Evolutionary conservation across 2,329 filamentous ascomycete genomes (phyloP).

Genomic region (Myriosclerotinia curreyana): DNA sequence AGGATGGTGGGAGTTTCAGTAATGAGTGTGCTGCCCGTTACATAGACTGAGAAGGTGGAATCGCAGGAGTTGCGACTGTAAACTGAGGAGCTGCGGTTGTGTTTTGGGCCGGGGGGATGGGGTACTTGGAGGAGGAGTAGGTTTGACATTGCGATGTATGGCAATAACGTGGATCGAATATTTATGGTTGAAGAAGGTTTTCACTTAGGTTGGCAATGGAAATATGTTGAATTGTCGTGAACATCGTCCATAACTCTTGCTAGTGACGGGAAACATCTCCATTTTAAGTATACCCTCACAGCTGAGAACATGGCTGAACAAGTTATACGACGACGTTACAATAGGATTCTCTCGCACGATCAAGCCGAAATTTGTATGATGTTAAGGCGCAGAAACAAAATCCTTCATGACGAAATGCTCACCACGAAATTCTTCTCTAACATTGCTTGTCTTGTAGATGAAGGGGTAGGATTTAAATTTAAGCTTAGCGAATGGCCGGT

Average conservation of each 20-base stretch:
- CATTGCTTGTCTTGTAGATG: background rate
- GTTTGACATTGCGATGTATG: background rate
- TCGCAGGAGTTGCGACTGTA: conserved; percentile 18
- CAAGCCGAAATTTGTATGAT: conserved; percentile 9
- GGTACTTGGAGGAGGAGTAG: background rate
- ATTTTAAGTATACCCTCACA: conserved; percentile 16
- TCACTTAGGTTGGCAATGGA: background rate
- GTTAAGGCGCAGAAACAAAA: conserved; percentile 19
- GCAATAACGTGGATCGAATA: background rate
- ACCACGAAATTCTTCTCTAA: background rate
- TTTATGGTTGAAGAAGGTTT: background rate
- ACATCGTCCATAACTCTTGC: background rate
- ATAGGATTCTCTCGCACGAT: conserved; percentile 8
- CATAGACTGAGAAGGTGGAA: conserved; percentile 1
- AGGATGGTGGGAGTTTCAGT: background rate
- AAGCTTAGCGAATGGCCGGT: conserved; percentile 1
- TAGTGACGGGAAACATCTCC: background rate
- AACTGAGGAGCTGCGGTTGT: conserved; percentile 12
- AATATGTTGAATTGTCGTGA: background rate
- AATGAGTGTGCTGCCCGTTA: background rate
- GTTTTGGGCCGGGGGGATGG: background rate
- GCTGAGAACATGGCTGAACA: background rate
- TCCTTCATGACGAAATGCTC: conserved; percentile 9
- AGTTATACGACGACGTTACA: background rate
- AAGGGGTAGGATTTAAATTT: conserved; percentile 14